Percentiles rank a stretch among this genome's conserved stretches.
Evolutionary conservation across 2,329 filamentous ascomycete genomes (phyloP).

Genomic region (Epichloe sibirici): DNA sequence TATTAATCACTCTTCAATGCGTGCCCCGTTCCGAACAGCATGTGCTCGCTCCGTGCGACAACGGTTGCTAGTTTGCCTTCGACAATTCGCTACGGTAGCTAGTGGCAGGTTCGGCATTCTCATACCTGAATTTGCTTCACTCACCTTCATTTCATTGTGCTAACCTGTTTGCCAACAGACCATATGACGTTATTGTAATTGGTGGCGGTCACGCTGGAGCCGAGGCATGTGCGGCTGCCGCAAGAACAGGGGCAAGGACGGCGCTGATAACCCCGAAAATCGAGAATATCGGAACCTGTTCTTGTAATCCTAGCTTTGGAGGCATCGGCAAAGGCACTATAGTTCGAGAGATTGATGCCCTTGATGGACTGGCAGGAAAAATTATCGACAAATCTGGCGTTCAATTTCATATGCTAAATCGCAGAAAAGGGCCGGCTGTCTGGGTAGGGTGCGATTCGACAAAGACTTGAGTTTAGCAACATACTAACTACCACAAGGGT

Average conservation of each 20-base stretch:
- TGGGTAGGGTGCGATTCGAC: constrained; percentile 42
- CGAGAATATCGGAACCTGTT: constrained; percentile 86
- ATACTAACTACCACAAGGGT: constrained; percentile 34
- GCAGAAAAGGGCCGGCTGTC: constrained; percentile 83
- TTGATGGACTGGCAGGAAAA: constrained; percentile 79
- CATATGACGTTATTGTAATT: constrained; percentile 88
- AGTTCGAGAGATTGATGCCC: constrained; percentile 84
- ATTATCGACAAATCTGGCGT: constrained; percentile 89
- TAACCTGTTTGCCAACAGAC: constrained; percentile 27
- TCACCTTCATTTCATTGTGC: not conserved
- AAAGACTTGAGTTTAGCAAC: not conserved
- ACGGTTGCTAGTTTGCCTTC: constrained; percentile 8
- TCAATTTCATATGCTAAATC: constrained; percentile 86
- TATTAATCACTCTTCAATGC: constrained; percentile 15
- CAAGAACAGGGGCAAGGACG: constrained; percentile 76
- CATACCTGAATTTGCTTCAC: not conserved
- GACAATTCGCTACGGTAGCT: constrained; percentile 20
- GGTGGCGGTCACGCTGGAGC: constrained; percentile 92
- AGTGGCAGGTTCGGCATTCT: constrained; percentile 3
- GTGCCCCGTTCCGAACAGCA: constrained; percentile 14
- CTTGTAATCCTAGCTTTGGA: constrained; percentile 92
- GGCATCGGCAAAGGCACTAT: constrained; percentile 99
- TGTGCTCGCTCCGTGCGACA: constrained; percentile 10
- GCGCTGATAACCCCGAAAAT: constrained; percentile 80
- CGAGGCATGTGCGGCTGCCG: constrained; percentile 85